Percentiles rank a stretch among this genome's conserved stretches.
Conservation (phyloP, 2,329 filamentous ascomycete species). For the Clarireedia paspali region DNA sequence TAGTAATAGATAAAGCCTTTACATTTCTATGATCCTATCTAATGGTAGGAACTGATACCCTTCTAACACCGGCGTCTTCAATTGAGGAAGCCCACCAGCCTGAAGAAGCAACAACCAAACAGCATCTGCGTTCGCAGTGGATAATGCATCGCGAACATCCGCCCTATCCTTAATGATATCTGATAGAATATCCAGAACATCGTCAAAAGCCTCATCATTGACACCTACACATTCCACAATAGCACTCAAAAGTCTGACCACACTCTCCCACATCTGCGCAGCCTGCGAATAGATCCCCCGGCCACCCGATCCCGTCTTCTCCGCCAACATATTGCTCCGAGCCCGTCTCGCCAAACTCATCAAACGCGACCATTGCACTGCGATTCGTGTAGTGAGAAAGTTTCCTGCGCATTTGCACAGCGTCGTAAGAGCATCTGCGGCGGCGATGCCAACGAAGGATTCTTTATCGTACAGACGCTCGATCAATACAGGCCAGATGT, state of each 20-base stretch:
- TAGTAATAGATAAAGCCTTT: not conserved
- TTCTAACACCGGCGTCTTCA: slow-evolving; percentile 36
- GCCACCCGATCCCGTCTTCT: slow-evolving; percentile 28
- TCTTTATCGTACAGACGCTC: slow-evolving; percentile 60
- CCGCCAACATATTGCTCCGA: slow-evolving; percentile 34
- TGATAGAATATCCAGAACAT: slow-evolving; percentile 56
- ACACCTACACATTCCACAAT: slow-evolving; percentile 57
- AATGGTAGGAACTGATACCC: slow-evolving; percentile 31
- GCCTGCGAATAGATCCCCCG: slow-evolving; percentile 54
- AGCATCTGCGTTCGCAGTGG: slow-evolving; percentile 62
- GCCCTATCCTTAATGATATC: slow-evolving; percentile 38
- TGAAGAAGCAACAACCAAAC: slow-evolving; percentile 55
- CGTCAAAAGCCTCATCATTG: slow-evolving; percentile 64
- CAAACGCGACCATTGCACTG: slow-evolving; percentile 60
- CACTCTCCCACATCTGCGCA: slow-evolving; percentile 56
- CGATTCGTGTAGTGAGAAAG: slow-evolving; percentile 71
- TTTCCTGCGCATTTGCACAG: slow-evolving; percentile 69
- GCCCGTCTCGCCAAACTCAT: slow-evolving; percentile 41
- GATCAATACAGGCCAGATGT: slow-evolving; percentile 78
- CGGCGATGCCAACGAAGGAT: slow-evolving; percentile 60
- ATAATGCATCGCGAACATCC: slow-evolving; percentile 49
- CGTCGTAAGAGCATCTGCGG: slow-evolving; percentile 58
- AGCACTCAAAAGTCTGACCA: slow-evolving; percentile 49
- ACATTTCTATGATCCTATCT: not conserved
- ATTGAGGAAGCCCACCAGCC: slow-evolving; percentile 15